Conservation (phyloP, 192 early-diverging fungal genomes). For the Umbelopsis ramanniana region DNA sequence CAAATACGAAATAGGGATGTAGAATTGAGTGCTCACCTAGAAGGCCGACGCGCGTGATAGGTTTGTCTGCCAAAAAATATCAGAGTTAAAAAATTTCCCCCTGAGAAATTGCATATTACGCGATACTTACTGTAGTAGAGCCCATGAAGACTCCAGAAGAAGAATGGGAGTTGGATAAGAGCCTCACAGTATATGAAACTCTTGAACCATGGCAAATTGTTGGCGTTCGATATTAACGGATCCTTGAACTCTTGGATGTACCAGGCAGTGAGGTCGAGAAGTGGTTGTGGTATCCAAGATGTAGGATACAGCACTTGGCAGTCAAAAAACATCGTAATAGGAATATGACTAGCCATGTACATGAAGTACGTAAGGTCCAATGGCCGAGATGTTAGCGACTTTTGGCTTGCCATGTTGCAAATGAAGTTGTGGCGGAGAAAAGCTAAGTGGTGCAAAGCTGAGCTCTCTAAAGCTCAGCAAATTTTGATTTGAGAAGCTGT, state of each 20-base stretch:
- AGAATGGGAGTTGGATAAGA: constrained; percentile 70
- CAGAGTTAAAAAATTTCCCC: background rate
- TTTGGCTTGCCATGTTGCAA: background rate
- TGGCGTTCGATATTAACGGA: constrained; percentile 60
- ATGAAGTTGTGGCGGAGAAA: background rate
- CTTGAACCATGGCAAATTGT: constrained; percentile 62
- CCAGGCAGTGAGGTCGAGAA: constrained; percentile 42
- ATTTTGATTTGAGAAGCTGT: no score
- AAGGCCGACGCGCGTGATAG: background rate
- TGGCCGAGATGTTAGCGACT: constrained; percentile 36
- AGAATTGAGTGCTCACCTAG: background rate
- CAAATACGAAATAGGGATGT: background rate
- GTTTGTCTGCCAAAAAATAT: background rate
- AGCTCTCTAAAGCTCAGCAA: background rate
- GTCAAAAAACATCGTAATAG: constrained; percentile 66
- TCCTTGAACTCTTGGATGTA: constrained; percentile 61
- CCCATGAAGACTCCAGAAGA: constrained; percentile 62
- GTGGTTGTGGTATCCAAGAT: constrained; percentile 33
- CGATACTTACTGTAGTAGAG: constrained; percentile 52
- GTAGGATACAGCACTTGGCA: constrained; percentile 55
- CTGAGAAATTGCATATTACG: background rate
- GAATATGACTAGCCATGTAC: constrained; percentile 78
- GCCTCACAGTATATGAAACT: constrained; percentile 65
- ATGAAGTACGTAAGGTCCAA: constrained; percentile 66
- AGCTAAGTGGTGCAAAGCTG: background rate